Evolutionary conservation across 768 basidiomycete genomes (phyloP).

Genomic region (Tylopilus felleus): DNA sequence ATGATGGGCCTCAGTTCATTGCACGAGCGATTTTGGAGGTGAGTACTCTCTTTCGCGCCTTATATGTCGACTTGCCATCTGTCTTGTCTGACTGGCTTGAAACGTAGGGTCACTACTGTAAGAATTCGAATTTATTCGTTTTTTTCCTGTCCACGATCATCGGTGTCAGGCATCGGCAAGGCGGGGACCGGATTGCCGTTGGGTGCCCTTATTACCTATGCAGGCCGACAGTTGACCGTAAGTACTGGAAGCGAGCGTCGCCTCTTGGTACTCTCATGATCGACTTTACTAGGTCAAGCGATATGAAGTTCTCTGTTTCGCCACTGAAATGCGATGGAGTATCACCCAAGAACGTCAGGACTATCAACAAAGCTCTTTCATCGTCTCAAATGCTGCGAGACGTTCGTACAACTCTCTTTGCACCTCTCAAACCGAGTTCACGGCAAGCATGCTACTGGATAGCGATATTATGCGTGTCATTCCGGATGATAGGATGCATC

Average conservation of each 20-base stretch:
- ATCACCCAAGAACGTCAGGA: constrained; percentile 1
- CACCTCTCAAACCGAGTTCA: neutral
- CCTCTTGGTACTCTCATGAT: neutral
- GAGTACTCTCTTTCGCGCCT: neutral
- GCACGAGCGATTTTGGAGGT: constrained; percentile 28
- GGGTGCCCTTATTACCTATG: constrained; percentile 25
- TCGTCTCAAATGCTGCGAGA: constrained; percentile 11
- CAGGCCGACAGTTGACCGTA: constrained; percentile 24
- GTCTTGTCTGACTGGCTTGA: neutral
- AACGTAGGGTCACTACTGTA: constrained; percentile 26
- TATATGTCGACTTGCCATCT: neutral
- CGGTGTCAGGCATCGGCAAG: constrained; percentile 21
- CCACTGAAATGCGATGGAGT: constrained; percentile 24
- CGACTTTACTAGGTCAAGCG: constrained; percentile 16
- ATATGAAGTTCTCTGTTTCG: constrained; percentile 32
- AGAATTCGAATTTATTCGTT: neutral
- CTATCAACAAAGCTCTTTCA: constrained; percentile 18
- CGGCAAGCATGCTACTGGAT: constrained; percentile 6
- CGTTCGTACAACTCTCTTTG: neutral
- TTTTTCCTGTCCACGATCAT: neutral
- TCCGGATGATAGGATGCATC: neutral
- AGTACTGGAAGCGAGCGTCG: neutral
- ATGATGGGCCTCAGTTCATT: constrained; percentile 26
- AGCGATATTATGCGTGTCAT: constrained; percentile 21
- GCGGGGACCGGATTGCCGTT: constrained; percentile 26